Base-by-base conservation (phyloP, 306 rosid species). In the Clitoria ternatea region DNA sequence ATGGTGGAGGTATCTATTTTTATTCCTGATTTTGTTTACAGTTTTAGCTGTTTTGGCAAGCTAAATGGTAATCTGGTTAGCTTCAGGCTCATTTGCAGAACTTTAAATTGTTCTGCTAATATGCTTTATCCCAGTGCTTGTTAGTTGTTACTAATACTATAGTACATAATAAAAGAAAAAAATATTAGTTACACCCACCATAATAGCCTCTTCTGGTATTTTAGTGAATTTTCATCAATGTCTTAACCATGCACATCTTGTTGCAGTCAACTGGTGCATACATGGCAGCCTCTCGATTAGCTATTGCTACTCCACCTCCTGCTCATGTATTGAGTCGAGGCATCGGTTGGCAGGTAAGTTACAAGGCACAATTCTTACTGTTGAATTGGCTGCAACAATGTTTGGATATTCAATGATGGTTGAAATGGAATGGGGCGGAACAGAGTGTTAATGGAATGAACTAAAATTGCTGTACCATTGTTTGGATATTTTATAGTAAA, bases 281-380 rank as follows among this genome's bases (percentile, higher is more conserved):
- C 86, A 81, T 82, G 81, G 97, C 96, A 2, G 97, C 98, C 1
- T 83, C 98, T 50, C 91, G 98, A 52, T 68, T 94, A 81, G 98
- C 98, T 0, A 94, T 90, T 37, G 98, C 98, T 26, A 94, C 98
- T 30, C 98, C 98, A 37, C 98, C 98, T 61, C 98, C 98, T 40
- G 96, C 98, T 54, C 87, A 90, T 72, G 98, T 94, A 54, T 81
- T 94, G 84, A 94, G 98, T 83, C 87, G 98, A 50, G 98, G 98
- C 79, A 94, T 94, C 36, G 98, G 98, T 54, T 94, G 98, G 98
- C 98, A 94, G 95, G 98, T 94, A 44, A 79, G 73, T 66, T 63
- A 7, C 14, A 49, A 48, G 22, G 68, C 27, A 50, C 49, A 60
- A 43, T 17, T 23, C 75, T 7, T 18, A 24, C 14, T 47, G 11